Conservation (phyloP, 2,329 filamentous ascomycete species). For the Alternaria metachromatica region DNA sequence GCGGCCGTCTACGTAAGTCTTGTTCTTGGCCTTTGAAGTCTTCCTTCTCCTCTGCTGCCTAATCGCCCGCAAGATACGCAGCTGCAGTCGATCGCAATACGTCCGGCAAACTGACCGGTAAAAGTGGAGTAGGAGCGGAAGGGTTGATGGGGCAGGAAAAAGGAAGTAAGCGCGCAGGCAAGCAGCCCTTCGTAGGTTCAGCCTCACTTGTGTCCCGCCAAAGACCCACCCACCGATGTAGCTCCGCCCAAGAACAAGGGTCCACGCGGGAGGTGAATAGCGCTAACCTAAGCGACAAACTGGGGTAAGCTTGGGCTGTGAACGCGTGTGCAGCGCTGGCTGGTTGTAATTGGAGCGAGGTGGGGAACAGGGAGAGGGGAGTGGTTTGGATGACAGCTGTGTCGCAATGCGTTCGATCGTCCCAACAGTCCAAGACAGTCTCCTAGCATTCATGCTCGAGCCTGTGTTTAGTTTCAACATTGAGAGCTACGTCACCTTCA, state of each 20-base stretch:
- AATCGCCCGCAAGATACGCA: neutral
- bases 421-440: neutral
- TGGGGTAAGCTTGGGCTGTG: conserved; percentile 11
- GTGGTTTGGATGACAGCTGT: neutral
- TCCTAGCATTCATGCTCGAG: neutral
- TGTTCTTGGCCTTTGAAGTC: no score
- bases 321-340: conserved; percentile 5
- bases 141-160: conserved; percentile 11
- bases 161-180: conserved; percentile 4
- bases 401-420: neutral
- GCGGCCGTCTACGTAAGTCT: neutral
- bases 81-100: neutral
- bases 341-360: neutral
- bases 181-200: conserved; percentile 8
- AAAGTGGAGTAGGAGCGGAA: conserved; percentile 5
- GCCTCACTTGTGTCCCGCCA: conserved; percentile 22
- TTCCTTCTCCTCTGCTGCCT: neutral
- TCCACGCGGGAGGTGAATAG: conserved; percentile 5
- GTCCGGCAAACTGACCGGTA: conserved; percentile 13
- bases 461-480: neutral
- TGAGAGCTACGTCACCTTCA: neutral
- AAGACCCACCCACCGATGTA: conserved; percentile 2
- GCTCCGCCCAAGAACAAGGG: conserved; percentile 8
- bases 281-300: conserved; percentile 10
- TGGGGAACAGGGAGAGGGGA: neutral